These are phyloP conservation scores for Fraxinus velutina DNA, from an alignment of 305 asterid genomes.

Conservation along the genomic window DNA sequence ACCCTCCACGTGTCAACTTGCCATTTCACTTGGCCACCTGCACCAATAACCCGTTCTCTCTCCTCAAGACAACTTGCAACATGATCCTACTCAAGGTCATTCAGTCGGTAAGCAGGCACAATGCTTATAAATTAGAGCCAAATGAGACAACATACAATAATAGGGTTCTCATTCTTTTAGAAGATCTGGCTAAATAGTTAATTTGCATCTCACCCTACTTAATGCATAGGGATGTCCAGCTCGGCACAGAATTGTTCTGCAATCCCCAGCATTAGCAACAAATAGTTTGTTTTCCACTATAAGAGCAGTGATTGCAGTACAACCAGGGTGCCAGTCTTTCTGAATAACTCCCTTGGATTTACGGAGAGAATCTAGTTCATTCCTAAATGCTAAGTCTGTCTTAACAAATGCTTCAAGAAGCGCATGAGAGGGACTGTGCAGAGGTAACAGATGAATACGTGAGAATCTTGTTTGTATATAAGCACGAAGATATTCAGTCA, in stretches of 20 bases:
- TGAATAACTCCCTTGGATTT: conserved; percentile 51
- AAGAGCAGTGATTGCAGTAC: conserved; percentile 80
- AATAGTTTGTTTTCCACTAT: conserved; percentile 62
- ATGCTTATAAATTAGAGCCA: background rate
- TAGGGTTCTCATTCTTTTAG: conserved; percentile 1
- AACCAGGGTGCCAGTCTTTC: conserved; percentile 87
- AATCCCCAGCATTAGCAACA: conserved; percentile 97
- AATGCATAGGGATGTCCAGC: conserved; percentile 61
- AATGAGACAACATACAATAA: background rate
- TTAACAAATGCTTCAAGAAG: conserved; percentile 64
- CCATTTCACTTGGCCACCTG: conserved; percentile 80
- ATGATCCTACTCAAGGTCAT: conserved; percentile 66
- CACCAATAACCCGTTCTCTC: conserved; percentile 70
- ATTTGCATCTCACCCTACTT: conserved; percentile 66
- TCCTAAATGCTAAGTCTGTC: conserved; percentile 79
- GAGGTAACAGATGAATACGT: background rate
- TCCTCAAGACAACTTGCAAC: conserved; percentile 81
- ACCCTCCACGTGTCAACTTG: conserved; percentile 92
- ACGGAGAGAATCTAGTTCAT: conserved; percentile 49
- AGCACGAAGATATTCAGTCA: conserved; percentile 2
- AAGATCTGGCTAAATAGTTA: conserved; percentile 4
- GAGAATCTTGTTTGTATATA: conserved; percentile 4
- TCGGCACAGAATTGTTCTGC: conserved; percentile 81
- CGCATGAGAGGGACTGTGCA: conserved; percentile 71
- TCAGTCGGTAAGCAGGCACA: conserved; percentile 21